Conservation (phyloP, 192 early-diverging fungal species). For the Umbelopsis sp. region DNA sequence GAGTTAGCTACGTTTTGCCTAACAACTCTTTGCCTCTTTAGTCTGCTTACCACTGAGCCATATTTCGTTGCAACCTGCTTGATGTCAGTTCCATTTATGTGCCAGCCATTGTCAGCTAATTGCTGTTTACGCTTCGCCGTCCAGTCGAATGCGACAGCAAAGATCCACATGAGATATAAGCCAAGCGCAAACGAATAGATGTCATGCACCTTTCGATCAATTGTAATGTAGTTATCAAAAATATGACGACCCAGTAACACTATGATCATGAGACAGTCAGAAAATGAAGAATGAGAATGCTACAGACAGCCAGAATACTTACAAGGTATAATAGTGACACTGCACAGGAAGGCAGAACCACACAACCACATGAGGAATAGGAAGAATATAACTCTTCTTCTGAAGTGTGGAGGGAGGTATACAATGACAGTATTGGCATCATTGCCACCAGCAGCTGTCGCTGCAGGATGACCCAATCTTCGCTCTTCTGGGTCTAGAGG, state of each 20-base stretch:
- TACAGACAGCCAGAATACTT: conserved; percentile 22
- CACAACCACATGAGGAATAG: conserved; percentile 56
- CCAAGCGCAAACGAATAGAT: conserved; percentile 77
- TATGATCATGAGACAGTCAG: conserved; percentile 25
- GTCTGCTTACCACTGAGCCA: conserved; percentile 2
- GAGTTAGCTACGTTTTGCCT: background rate
- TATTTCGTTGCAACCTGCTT: background rate
- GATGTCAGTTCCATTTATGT: background rate
- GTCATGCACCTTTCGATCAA: conserved; percentile 70
- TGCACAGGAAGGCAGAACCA: conserved; percentile 49
- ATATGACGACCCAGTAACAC: conserved; percentile 62
- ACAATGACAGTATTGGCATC: conserved; percentile 66
- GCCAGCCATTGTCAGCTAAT: conserved; percentile 13
- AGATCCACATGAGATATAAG: conserved; percentile 54
- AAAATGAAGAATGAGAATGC: background rate
- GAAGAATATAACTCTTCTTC: conserved; percentile 54
- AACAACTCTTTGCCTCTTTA: background rate
- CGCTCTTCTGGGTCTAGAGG: conserved; percentile 63
- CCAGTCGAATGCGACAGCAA: conserved; percentile 41
- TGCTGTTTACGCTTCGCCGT: conserved; percentile 21
- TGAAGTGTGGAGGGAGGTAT: conserved; percentile 77
- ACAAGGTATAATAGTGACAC: conserved; percentile 48
- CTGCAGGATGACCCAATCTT: conserved; percentile 58
- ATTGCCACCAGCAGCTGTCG: conserved; percentile 2
- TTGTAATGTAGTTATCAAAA: conserved; percentile 43